Base-by-base conservation (phyloP, 148 eudicot species). In the Vaccinium darrowii region DNA sequence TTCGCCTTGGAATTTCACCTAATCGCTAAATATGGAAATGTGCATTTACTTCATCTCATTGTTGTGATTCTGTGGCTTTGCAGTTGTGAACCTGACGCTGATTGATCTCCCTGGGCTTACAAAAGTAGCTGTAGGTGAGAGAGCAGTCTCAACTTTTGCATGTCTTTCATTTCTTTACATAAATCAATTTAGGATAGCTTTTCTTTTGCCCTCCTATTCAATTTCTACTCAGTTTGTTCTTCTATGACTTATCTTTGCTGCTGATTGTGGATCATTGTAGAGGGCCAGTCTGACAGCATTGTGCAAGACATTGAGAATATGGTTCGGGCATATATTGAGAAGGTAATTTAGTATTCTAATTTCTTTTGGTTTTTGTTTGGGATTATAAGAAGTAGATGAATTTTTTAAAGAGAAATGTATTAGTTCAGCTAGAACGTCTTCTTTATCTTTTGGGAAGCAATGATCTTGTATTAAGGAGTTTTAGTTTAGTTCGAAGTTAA, bases 71-170 rank as follows among this genome's bases (percentile, higher is more conserved):
- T 78, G 83, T 77, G 79, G 54, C 81, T 67, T 69, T 90, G 89
- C 98, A 97, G 99, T 97, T 91, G 99, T 97, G 82, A 97, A 97
- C 89, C 91, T 97, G 87, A 97, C 99, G 0, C 90, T 97, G 88
- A 87, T 97, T 79, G 99, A 97, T 92, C 99, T 97, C 92, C 99
- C 99, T 50, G 99, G 99, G 73, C 96, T 97, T 78, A 97, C 99
- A 85, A 97, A 97, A 87, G 98, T 97, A 67, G 99, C 99, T 84
- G 91, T 97, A 78, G 99, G 99, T 97, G 88, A 93, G 98, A 87
- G 85, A 51, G 77, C 15, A 58, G 53, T 39, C 69, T 50, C 52
- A 43, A 23, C 25, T 62, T 43, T 49, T 30, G 19, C 39, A 23
- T 11, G 12, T 47, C 69, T 78, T 33, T 67, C 27, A 27, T 52